Conservation (phyloP, 352 stramenopile species). For the Phytophthora sp. region DNA sequence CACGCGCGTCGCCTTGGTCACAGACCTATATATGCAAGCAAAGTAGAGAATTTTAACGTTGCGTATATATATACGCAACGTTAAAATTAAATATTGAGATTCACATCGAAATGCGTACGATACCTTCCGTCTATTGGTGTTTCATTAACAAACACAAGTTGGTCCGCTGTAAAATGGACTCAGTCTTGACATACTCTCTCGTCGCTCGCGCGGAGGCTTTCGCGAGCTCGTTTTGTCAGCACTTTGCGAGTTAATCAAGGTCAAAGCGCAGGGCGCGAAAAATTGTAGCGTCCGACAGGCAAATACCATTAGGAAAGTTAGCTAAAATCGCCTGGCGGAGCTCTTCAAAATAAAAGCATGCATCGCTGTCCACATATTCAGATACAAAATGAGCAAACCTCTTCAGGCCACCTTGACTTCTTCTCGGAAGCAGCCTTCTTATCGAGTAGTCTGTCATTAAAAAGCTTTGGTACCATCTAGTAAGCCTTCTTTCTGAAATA, state of each 20-base stretch:
- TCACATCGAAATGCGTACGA: no score
- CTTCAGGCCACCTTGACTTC: no score
- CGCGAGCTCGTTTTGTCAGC: not conserved
- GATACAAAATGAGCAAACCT: not conserved
- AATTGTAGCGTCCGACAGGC: conserved; percentile 7
- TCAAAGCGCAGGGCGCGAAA: conserved; percentile 4
- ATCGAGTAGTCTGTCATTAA: not conserved
- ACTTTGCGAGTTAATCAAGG: not conserved
- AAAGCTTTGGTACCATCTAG: not conserved
- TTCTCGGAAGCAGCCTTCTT: no score
- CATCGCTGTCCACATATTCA: not conserved
- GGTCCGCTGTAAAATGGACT: not conserved
- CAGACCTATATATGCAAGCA: no score
- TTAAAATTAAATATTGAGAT: no score
- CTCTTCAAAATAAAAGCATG: conserved; percentile 11
- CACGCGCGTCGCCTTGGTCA: no score
- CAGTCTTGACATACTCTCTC: not conserved
- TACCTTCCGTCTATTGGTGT: no score
- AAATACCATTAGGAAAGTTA: not conserved
- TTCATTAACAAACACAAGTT: no score
- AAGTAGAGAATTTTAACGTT: no score
- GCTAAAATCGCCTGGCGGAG: not conserved
- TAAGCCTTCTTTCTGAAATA: not conserved
- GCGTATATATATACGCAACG: no score
- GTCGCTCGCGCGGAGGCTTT: not conserved